Conservation (phyloP, 2,329 filamentous ascomycete species). For the Aspergillus sp. region DNA sequence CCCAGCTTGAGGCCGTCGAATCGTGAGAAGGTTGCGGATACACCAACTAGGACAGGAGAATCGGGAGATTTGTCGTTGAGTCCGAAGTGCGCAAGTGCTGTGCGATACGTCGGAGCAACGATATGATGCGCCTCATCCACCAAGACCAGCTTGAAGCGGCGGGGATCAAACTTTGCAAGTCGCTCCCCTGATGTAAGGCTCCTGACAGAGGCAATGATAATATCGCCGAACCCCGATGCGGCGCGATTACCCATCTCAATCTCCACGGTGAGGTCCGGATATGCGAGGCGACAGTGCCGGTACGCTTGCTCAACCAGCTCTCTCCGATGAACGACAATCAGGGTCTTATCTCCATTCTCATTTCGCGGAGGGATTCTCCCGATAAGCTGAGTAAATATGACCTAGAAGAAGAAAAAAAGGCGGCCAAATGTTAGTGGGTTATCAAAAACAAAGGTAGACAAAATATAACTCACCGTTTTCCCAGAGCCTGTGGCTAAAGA, state of each 20-base stretch:
- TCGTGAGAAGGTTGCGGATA: conserved; percentile 78
- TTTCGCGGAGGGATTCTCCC: conserved; percentile 64
- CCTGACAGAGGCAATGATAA: conserved; percentile 86
- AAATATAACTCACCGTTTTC: conserved; percentile 67
- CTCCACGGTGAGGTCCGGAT: conserved; percentile 78
- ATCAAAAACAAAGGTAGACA: not conserved
- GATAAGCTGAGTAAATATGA: conserved; percentile 96
- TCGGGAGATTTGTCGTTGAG: conserved; percentile 53
- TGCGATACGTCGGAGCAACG: conserved; percentile 77
- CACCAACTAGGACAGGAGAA: conserved; percentile 74
- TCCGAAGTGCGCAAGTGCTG: conserved; percentile 74
- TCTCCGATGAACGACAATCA: conserved; percentile 88
- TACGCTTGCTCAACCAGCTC: conserved; percentile 95
- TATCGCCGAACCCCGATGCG: conserved; percentile 80
- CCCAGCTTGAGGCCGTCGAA: conserved; percentile 83
- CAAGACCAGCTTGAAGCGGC: conserved; percentile 80
- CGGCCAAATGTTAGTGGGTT: not conserved
- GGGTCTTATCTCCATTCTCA: conserved; percentile 67
- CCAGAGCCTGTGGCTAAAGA: conserved; percentile 86
- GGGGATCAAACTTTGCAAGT: conserved; percentile 78
- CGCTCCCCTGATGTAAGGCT: conserved; percentile 77
- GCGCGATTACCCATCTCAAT: conserved; percentile 84
- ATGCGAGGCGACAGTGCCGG: conserved; percentile 75
- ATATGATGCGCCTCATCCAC: conserved; percentile 98
- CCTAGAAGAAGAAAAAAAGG: conserved; percentile 46